Conservation (phyloP, 345 rosid genomes). For the Populus tremula region DNA sequence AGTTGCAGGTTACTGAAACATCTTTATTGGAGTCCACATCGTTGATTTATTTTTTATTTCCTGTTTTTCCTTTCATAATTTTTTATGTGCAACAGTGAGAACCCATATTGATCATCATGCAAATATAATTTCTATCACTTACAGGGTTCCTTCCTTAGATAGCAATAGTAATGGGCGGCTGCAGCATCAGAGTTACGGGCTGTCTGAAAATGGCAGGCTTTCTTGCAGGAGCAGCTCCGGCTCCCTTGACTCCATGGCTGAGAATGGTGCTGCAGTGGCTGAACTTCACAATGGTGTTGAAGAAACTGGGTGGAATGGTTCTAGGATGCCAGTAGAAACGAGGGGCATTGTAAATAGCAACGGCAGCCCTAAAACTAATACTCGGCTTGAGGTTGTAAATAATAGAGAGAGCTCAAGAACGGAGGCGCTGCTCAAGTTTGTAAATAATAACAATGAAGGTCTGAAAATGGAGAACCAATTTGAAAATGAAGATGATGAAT, state of each 20-base stretch:
- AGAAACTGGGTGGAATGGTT: constrained; percentile 36
- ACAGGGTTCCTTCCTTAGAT: constrained; percentile 39
- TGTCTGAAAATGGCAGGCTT: constrained; percentile 36
- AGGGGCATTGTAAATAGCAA: constrained; percentile 48
- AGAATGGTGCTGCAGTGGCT: constrained; percentile 22
- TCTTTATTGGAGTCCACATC: not conserved
- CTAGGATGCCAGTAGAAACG: constrained; percentile 31
- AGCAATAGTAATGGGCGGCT: constrained; percentile 29
- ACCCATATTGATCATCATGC: not conserved
- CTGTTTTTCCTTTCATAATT: not conserved
- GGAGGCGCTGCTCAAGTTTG: constrained; percentile 55
- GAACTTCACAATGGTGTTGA: constrained; percentile 26
- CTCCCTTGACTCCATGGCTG: constrained; percentile 35
- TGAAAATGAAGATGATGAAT: constrained; percentile 55
- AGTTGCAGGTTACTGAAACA: not conserved
- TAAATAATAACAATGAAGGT: constrained; percentile 50
- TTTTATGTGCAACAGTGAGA: not conserved
- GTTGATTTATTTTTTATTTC: not conserved
- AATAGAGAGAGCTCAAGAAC: constrained; percentile 43
- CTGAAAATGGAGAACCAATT: constrained; percentile 47
- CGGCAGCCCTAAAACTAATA: constrained; percentile 26
- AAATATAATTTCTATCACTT: not conserved
- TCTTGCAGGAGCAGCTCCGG: constrained; percentile 37
- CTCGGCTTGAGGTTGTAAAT: constrained; percentile 51
- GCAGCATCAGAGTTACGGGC: constrained; percentile 35